These are phyloP conservation scores for Fusarium circinatum DNA, from an alignment of 2,329 filamentous ascomycete species.

Conservation along the genomic window DNA sequence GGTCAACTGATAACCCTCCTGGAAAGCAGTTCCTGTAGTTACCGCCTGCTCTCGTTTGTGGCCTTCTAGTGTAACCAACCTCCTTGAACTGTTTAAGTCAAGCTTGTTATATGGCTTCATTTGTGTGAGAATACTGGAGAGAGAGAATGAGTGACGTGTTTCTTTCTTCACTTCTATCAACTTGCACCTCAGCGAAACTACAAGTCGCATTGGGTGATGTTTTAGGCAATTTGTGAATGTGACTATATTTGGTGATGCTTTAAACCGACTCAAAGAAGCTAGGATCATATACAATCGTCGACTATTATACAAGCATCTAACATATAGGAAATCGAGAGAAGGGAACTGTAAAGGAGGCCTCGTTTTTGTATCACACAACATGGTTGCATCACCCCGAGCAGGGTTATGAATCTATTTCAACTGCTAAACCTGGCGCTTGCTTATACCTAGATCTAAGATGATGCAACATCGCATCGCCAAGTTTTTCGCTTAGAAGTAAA, in stretches of 20 bases:
- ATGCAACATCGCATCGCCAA: neutral
- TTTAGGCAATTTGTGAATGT: neutral
- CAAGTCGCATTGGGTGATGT: neutral
- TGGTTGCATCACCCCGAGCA: neutral
- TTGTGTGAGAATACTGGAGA: neutral
- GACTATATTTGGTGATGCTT: neutral
- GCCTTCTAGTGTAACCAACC: neutral
- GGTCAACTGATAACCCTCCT: neutral
- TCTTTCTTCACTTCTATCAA: neutral
- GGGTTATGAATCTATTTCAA: neutral
- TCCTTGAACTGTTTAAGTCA: neutral
- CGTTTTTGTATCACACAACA: neutral
- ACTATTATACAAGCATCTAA: neutral
- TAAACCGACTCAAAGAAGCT: neutral
- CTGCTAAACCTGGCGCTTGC: neutral
- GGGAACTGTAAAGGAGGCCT: neutral
- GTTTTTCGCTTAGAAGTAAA: conserved; percentile 2
- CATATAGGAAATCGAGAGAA: neutral
- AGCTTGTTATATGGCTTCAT: neutral
- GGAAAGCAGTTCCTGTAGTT: neutral
- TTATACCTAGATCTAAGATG: neutral
- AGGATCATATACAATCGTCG: neutral
- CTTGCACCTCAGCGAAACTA: neutral
- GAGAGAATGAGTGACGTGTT: neutral
- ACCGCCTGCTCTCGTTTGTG: neutral